Evolutionary conservation across 2,329 filamentous ascomycete genomes (phyloP).

Genomic region (Fusarium sp.): DNA sequence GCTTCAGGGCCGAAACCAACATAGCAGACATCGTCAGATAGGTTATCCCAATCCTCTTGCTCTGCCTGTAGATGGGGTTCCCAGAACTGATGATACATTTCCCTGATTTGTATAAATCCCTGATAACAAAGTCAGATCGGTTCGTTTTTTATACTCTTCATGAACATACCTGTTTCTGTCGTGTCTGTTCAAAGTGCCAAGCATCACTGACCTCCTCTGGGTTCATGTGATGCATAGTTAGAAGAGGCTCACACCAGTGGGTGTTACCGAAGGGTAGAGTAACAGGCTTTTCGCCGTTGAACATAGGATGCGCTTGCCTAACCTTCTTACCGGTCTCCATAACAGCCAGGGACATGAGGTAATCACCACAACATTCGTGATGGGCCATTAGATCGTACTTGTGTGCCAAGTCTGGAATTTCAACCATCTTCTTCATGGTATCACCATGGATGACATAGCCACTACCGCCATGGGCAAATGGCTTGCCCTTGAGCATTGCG

Average conservation of each 20-base stretch:
- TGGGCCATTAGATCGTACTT: conserved; percentile 62
- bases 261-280: conserved; percentile 62
- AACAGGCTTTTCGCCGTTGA: conserved; percentile 68
- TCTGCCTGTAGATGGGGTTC: conserved; percentile 57
- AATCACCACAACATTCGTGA: conserved; percentile 65
- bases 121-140: conserved; percentile 45
- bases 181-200: conserved; percentile 67
- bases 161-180: conserved; percentile 57
- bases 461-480: conserved; percentile 70
- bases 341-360: conserved; percentile 63
- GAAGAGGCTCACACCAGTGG: conserved; percentile 69
- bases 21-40: conserved; percentile 63
- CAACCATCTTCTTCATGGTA: conserved; percentile 63
- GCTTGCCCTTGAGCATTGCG: conserved; percentile 59
- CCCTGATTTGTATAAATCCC: conserved; percentile 61
- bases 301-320: conserved; percentile 63
- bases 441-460: conserved; percentile 69
- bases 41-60: conserved; percentile 67
- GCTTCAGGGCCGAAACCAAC: conserved; percentile 55
- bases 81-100: conserved; percentile 65
- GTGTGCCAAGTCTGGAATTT: conserved; percentile 59
- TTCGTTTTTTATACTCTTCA: neutral
- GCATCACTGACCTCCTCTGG: conserved; percentile 65
- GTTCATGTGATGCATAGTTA: conserved; percentile 69
- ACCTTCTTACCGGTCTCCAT: conserved; percentile 61